phyloP scores from a whole-genome alignment of 2,329 filamentous ascomycete species.

The Pezicula carpinea region DNA sequence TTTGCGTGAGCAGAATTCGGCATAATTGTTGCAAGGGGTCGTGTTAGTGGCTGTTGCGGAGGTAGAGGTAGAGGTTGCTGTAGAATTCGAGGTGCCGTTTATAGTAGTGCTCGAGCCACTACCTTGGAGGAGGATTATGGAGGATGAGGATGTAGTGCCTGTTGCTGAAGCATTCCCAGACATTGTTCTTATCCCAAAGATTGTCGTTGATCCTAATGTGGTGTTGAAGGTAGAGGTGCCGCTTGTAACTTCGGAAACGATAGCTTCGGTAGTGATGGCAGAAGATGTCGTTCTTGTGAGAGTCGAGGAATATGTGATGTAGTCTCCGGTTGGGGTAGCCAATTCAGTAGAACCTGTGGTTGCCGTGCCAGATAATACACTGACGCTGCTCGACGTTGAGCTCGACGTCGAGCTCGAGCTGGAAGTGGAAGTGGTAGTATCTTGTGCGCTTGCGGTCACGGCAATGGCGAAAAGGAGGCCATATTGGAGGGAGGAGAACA shows the following conservation, averaged over 20 bases:
- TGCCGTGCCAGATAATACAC: conserved; percentile 13
- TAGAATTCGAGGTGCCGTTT: conserved; percentile 44
- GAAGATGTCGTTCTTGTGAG: conserved; percentile 20
- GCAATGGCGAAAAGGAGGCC: conserved; percentile 28
- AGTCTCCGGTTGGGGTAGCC: conserved; percentile 32
- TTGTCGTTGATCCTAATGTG: conserved; percentile 23
- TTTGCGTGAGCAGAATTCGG: conserved; percentile 70
- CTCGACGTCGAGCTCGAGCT: conserved; percentile 11
- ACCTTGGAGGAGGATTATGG: conserved; percentile 32
- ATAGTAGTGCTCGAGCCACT: conserved; percentile 29
- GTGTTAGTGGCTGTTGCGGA: conserved; percentile 58
- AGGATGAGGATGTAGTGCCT: conserved; percentile 32
- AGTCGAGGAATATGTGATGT: conserved; percentile 33
- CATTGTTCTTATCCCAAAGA: conserved; percentile 19
- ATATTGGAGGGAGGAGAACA: conserved; percentile 1
- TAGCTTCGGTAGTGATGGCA: conserved; percentile 20
- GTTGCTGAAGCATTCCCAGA: conserved; percentile 20
- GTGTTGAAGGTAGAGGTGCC: conserved; percentile 19
- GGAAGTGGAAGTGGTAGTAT: neutral
- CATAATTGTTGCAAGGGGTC: conserved; percentile 72
- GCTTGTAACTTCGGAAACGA: conserved; percentile 21
- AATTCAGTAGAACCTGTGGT: conserved; percentile 17
- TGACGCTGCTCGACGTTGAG: conserved; percentile 5
- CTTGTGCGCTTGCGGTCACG: conserved; percentile 14
- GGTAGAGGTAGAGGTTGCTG: conserved; percentile 38